Conservation (phyloP, 139 green algal genomes). For the Volvox africanus region DNA sequence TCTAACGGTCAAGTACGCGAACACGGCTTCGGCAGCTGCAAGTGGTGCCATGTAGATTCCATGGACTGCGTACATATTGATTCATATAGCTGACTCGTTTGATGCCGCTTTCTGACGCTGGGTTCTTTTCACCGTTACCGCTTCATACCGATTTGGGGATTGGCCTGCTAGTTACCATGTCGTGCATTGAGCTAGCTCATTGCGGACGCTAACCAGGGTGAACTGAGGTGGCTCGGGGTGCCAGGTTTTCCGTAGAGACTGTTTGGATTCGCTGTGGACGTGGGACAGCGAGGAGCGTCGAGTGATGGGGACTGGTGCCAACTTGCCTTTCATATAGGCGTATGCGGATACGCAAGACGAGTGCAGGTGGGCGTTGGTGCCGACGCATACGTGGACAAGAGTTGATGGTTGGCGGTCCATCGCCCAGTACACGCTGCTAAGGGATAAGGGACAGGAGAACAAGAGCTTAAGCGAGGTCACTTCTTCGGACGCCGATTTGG, state of each 20-base stretch:
- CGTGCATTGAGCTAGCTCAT: not conserved
- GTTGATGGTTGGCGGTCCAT: not conserved
- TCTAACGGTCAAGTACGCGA: conserved; percentile 63
- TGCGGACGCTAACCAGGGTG: not conserved
- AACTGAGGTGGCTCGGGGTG: not conserved
- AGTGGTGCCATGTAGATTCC: conserved; percentile 24
- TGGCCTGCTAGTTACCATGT: not conserved
- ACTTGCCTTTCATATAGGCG: not conserved
- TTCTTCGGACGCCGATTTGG: not conserved
- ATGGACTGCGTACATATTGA: conserved; percentile 4
- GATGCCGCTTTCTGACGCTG: conserved; percentile 14
- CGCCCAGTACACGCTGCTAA: not conserved
- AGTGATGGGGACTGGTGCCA: not conserved
- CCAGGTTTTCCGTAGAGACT: not conserved
- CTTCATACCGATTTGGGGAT: not conserved
- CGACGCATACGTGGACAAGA: conserved; percentile 6
- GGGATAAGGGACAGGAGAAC: not conserved
- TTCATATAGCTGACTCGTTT: conserved; percentile 19
- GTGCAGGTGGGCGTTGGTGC: not conserved
- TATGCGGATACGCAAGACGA: not conserved
- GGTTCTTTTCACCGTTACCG: not conserved
- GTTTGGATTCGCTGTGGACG: no score
- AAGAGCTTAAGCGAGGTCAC: not conserved
- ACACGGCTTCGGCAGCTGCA: conserved; percentile 5
- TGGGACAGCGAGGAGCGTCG: not conserved